Evolutionary conservation across 768 basidiomycete species (phyloP), one percentile per base, ranked within the genome.

Genomic region (Saitozyma podzolica): DNA sequence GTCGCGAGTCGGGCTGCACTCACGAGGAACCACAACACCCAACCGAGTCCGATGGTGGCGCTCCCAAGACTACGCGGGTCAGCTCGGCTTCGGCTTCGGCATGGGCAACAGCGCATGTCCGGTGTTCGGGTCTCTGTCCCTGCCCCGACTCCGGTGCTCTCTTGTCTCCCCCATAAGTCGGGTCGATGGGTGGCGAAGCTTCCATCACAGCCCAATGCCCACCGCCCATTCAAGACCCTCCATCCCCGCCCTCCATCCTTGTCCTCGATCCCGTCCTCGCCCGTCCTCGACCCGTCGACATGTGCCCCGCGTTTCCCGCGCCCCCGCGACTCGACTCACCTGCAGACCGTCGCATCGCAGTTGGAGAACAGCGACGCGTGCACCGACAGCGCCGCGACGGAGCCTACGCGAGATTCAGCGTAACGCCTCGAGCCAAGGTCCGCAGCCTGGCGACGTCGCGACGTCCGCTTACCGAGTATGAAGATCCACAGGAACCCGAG

Each of bases 401-500:
- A 45, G 16, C 50, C 48, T 55, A 17, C 6, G 13, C 11, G 13
- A 47, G 29, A 29, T 29, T 47, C 45, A 47, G 45, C 13, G 13
- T 47, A 6, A 47, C n/a, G 13, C n/a, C 45, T 47, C 2, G 6
- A 2, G 29, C 29, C 29, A 29, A 29, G 5, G 5, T 2, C 29
- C 29, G 5, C 29, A 29, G 5, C 29, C 2, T 29, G 2, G 29
- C 29, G 29, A 29, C 29, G 29, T 29, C 29, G 29, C 29, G 29
- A 29, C 29, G 29, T 47, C 45, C 13, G 45, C 45, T 47, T 17
- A 47, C 45, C 45, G 11, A 88, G 68, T 20, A 72, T 80, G 80
- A 82, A 86, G 55, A 91, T 64, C 59, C 89, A 73, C 48, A 87
- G 74, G 43, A 92, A 77, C 13, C 83, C 81, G 56, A 90, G 65